These are phyloP conservation scores for Pseudocercospora macadamiae DNA, from an alignment of 2,329 filamentous ascomycete species.

Conservation along the genomic window DNA sequence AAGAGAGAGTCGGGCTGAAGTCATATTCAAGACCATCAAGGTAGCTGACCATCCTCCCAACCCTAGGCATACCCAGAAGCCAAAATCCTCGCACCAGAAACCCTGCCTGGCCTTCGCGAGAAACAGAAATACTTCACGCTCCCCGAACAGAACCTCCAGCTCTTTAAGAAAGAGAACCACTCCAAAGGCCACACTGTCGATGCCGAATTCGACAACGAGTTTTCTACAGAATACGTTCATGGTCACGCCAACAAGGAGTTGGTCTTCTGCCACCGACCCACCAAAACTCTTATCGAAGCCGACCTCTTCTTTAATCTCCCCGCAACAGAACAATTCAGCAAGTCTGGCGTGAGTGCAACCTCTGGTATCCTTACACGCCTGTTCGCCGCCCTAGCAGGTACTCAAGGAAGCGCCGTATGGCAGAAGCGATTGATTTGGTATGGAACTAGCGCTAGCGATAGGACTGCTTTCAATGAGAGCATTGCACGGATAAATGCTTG, in stretches of 20 bases:
- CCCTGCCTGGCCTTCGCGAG: slow-evolving; percentile 78
- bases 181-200: slow-evolving; percentile 56
- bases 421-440: slow-evolving; percentile 87
- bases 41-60: slow-evolving; percentile 1
- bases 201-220: slow-evolving; percentile 82
- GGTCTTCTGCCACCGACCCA: slow-evolving; percentile 81
- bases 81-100: slow-evolving; percentile 79
- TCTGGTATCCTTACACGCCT: slow-evolving; percentile 64
- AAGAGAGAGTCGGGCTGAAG: neutral
- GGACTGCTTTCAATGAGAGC: slow-evolving; percentile 70
- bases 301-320: slow-evolving; percentile 93
- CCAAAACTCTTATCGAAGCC: slow-evolving; percentile 79
- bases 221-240: slow-evolving; percentile 80
- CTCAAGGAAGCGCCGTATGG: slow-evolving; percentile 66
- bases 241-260: slow-evolving; percentile 83
- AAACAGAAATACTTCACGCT: slow-evolving; percentile 41
- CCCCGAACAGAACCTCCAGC: slow-evolving; percentile 45
- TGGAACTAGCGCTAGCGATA: slow-evolving; percentile 62
- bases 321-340: slow-evolving; percentile 75
- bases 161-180: slow-evolving; percentile 53
- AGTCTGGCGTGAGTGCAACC: slow-evolving; percentile 56
- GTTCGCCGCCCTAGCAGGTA: slow-evolving; percentile 60
- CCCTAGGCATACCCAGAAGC: slow-evolving; percentile 70
- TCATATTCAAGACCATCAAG: slow-evolving; percentile 15
- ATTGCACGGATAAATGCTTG: slow-evolving; percentile 71